Base-by-base conservation (phyloP, 768 basidiomycete genomes). In the Lanmaoa rubissima region DNA sequence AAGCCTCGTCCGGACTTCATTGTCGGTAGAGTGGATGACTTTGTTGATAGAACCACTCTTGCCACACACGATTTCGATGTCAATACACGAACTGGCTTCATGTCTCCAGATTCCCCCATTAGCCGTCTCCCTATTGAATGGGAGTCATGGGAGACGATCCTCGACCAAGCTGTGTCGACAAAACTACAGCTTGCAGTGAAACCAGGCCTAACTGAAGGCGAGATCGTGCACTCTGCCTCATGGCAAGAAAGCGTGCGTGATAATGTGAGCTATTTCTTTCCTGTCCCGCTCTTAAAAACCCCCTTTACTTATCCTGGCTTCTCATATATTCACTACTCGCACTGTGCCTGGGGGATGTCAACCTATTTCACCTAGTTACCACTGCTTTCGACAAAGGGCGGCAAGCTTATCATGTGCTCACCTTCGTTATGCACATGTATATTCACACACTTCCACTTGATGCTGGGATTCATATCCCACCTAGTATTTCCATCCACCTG, bases 61-160 rank as follows among this genome's bases (percentile, higher is more conserved):
- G 87, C 89, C 11, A 86, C 88, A 3, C 88, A 90, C 61, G 90
- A 90, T 76, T 98, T 93, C 76, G 94, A 98, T 69, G 90, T 98
- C 57, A 93, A 95, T 69, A 86, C 88, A 11, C 78, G 85, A 16
- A 92, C 93, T 0, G 95, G 96, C 0, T 98, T 98, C 71, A 87
- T 98, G 84, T 90, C 95, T 3, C 87, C 90, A 0, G 77, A 83
- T 14, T 81, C 85, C 0, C 94, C 94, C 2, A 69, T 87, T 0
- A 62, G 73, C 8, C 81, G 87, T 21, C 78, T 96, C 2, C 85
- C 87, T 0, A 55, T 40, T 1, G 68, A 73, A 53, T 96, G 84
- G 82, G 85, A 84, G 43, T 65, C 74, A 44, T 98, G 92, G 94
- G 93, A 96, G 69, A 69, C 65, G 11, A 67, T 70, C 19, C 79